Evolutionary conservation across 2,329 filamentous ascomycete species (phyloP), one percentile per base, ranked within the genome.

Genomic region (Neofusicoccum parvum): DNA sequence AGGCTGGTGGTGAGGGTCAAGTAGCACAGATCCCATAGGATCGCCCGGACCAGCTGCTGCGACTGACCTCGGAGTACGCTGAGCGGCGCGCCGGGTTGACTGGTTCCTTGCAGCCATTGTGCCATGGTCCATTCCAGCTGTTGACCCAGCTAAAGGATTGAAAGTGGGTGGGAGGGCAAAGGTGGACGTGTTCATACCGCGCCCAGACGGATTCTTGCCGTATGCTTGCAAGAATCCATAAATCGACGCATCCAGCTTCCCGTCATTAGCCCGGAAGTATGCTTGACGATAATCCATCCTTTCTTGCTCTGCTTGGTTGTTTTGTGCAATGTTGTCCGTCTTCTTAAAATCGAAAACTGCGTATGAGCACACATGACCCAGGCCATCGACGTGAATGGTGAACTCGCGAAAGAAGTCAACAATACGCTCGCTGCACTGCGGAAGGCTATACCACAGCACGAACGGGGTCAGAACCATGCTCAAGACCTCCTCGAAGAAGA

Each of bases 341-440:
- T 93, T 94, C 77, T 96, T 94, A 80, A 98, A 98, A 69, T 97
- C 92, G 72, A 99, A 99, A 41, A 97, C 92, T 3, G 95, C 95
- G 79, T 97, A 98, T 1, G 94, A 97, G 78, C 95, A 99, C 11
- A 98, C 92, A 70, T 97, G 94, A 23, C 95, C 95, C 41, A 99
- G 85, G 0, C 95, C 95, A 73, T 99, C 95, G 15, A 99, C 94
- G 71, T 99, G 94, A 23, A 99, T 89, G 0, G 95, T 98, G 71
- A 98, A 97, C 75, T 99, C 95, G 45, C 95, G 89, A 82, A 99
- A 98, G 79, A 99, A 99, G 79, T 99, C 95, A 66, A 98, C 90
- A 68, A 99, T 90, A 66, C 94, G 92, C 70, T 98, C 94, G 75
- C 91, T 94, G 76, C 92, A 96, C 70, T 89, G 90, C 0, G 94